Evolutionary conservation across 2,329 filamentous ascomycete genomes (phyloP), one percentile per base, ranked within the genome.

Genomic region (Neocucurbitaria cava): DNA sequence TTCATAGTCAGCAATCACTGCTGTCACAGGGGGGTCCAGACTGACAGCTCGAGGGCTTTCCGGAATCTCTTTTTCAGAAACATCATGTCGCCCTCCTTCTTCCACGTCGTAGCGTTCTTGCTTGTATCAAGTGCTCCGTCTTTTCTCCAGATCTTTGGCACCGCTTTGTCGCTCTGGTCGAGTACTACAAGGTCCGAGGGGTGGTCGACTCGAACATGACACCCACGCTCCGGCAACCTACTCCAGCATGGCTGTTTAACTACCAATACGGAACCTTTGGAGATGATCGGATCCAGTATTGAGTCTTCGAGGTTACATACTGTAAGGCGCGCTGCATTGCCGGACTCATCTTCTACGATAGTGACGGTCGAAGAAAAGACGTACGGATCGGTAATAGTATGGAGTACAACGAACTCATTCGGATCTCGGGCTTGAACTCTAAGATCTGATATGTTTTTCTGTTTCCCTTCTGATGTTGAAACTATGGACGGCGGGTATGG

Each of bases 51-150:
- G 2, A 66, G 53, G 2, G 66, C 64, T 38, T 58, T 52, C 3
- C 66, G 51, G 42, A 69, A 69, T 13, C 48, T 49, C 52, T 66
- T 69, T 33, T 68, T 65, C 48, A 69, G 23, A 35, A 68, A 69
- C 52, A 63, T 61, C 56, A 56, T 58, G 41, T 69, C 66, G 1
- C 66, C 66, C 20, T 69, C 64, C 44, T 64, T 65, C 52, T 65
- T 69, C 58, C 56, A 69, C 0, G 9, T 28, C 10, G 4, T 9
- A 41, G 43, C 44, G 3, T 43, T 5, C 11, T 51, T 38, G 3
- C n/a, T n/a, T 40, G 46, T 35, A 8, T 31, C 28, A 17, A 23
- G 8, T 3, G 3, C 2, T 24, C 24, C 20, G 15, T 9, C 9
- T 15, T 8, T 45, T 35, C 46, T 57, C 59, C 61, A 64, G 2